These are phyloP conservation scores for Guadua angustifolia DNA, from an alignment of 176 grass and related monocot genomes.

Conservation along the genomic window DNA sequence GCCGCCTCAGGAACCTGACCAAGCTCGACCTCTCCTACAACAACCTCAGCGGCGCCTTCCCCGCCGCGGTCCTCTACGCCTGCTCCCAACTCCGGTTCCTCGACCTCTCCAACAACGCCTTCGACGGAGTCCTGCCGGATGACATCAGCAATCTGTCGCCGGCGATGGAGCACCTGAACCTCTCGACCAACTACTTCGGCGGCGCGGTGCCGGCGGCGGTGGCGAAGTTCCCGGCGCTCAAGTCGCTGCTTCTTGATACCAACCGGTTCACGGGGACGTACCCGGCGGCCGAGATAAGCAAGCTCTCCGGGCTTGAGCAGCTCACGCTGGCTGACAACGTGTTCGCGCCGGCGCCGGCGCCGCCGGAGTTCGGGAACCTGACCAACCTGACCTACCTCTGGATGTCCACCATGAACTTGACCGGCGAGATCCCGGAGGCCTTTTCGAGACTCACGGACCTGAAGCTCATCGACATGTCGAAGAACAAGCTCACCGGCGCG, in stretches of 20 bases:
- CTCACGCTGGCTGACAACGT: conserved; percentile 54
- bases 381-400: conserved; percentile 57
- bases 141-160: conserved; percentile 44
- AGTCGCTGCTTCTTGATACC: conserved; percentile 39
- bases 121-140: conserved; percentile 55
- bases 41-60: conserved; percentile 56
- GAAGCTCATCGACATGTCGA: not conserved
- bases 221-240: conserved; percentile 39
- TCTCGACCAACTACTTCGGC: conserved; percentile 55
- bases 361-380: conserved; percentile 42
- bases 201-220: conserved; percentile 56
- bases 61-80: conserved; percentile 46
- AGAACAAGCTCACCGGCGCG: conserved; percentile 46
- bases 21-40: conserved; percentile 70
- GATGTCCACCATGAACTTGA: conserved; percentile 37
- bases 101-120: conserved; percentile 61
- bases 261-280: conserved; percentile 68
- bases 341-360: conserved; percentile 49
- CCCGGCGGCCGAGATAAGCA: conserved; percentile 46
- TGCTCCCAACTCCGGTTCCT: conserved; percentile 57
- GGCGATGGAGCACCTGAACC: conserved; percentile 50
- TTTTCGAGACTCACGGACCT: conserved; percentile 47
- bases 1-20: conserved; percentile 55
- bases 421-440: conserved; percentile 57
- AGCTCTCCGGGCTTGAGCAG: conserved; percentile 21